Evolutionary conservation across 2,329 filamentous ascomycete species (phyloP).

Genomic region (Aspergillus glaucus): DNA sequence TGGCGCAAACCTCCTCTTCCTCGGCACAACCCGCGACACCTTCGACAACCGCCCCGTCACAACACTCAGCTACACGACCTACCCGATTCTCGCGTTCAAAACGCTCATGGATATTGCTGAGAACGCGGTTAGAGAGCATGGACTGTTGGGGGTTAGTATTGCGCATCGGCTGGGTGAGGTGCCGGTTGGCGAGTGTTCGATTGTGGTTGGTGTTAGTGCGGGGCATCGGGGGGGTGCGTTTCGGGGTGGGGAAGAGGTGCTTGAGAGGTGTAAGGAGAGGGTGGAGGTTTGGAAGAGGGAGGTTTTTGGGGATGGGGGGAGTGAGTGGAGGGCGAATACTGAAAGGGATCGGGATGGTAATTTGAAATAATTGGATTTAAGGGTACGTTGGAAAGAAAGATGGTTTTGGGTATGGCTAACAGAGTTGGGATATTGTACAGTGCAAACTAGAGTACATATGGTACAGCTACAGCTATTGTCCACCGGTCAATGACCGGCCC

Average conservation of each 20-base stretch:
- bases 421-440: slow-evolving; percentile 23
- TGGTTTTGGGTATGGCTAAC: neutral
- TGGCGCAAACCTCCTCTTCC: slow-evolving; percentile 42
- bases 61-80: slow-evolving; percentile 41
- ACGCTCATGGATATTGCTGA: slow-evolving; percentile 34
- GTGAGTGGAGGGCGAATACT: slow-evolving; percentile 72
- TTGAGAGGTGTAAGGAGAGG: slow-evolving; percentile 76
- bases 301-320: slow-evolving; percentile 67
- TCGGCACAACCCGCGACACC: slow-evolving; percentile 41
- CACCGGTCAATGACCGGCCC: slow-evolving; percentile 44
- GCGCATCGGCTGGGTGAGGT: slow-evolving; percentile 79
- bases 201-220: slow-evolving; percentile 78
- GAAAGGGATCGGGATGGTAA: slow-evolving; percentile 57
- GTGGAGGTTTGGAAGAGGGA: slow-evolving; percentile 97
- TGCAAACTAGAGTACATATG: neutral
- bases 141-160: slow-evolving; percentile 67
- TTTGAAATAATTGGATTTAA: neutral
- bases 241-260: slow-evolving; percentile 78
- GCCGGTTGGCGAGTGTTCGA: slow-evolving; percentile 86
- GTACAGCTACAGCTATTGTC: neutral
- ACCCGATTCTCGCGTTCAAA: slow-evolving; percentile 37
- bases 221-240: slow-evolving; percentile 80
- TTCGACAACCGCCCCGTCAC: slow-evolving; percentile 37
- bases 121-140: slow-evolving; percentile 51
- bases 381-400: neutral